Percentiles rank a stretch among this genome's conserved stretches.
These are phyloP conservation scores for Odonthalia washingtoniensis DNA, from an alignment of 31 red algal genomes.

Conservation along the genomic window DNA sequence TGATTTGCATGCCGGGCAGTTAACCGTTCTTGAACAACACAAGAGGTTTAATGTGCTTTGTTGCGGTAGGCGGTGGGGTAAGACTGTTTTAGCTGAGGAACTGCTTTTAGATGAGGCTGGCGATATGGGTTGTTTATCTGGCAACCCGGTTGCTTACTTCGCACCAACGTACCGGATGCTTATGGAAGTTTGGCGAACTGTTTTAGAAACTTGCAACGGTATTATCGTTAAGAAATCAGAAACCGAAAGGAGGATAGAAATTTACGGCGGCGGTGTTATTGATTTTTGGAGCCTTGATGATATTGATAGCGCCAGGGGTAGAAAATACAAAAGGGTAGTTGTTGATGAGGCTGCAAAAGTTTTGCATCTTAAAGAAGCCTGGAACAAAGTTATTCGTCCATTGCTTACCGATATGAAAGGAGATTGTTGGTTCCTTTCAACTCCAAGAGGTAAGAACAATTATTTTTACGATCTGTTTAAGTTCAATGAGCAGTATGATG, in stretches of 20 bases:
- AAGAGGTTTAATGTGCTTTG: constrained; percentile 4
- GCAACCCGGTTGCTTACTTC: constrained; percentile 14
- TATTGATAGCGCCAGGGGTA: constrained; percentile 6
- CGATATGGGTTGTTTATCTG: neutral
- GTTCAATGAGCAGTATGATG: neutral
- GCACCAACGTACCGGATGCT: neutral
- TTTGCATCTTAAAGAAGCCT: neutral
- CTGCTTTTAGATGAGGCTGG: constrained; percentile 2
- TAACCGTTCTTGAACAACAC: neutral
- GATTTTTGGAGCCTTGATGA: constrained; percentile 5
- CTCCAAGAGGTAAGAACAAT: constrained; percentile 11
- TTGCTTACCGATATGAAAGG: neutral
- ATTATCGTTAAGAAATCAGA: neutral
- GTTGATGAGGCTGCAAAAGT: constrained; percentile 19
- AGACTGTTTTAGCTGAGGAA: constrained; percentile 3
- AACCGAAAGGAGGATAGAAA: neutral
- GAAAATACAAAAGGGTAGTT: constrained; percentile 4
- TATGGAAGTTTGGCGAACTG: neutral
- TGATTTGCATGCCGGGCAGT: neutral
- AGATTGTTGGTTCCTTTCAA: constrained; percentile 4
- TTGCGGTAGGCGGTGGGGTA: constrained; percentile 13
- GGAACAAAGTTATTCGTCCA: neutral
- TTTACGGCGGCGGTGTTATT: neutral
- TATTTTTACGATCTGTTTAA: constrained; percentile 1
- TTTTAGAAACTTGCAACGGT: neutral